Evolutionary conservation across 108 stramenopile genomes (phyloP).

Genomic region (Conticribra guillardii): DNA sequence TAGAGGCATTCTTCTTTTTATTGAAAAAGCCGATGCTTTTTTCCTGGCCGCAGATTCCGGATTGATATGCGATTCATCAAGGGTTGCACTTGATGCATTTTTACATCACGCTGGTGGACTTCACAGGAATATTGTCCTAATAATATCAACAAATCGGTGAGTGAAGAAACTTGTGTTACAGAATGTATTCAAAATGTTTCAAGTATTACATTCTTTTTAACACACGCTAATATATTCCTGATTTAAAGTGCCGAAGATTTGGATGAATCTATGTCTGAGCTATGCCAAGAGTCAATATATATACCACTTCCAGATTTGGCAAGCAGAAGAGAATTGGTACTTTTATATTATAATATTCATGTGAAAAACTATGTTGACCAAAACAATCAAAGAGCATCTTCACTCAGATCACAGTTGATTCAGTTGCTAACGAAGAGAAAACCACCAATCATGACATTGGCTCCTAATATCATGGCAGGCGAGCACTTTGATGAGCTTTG

Average conservation of each 20-base stretch:
- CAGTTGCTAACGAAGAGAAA: constrained; percentile 19
- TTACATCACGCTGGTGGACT: constrained; percentile 83
- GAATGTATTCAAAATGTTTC: constrained; percentile 12
- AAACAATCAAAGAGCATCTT: constrained; percentile 24
- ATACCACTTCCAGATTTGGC: constrained; percentile 64
- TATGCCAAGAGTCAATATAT: constrained; percentile 75
- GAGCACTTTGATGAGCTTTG: constrained; percentile 40
- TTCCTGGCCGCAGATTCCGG: constrained; percentile 57
- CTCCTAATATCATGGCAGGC: constrained; percentile 48
- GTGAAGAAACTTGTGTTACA: not conserved
- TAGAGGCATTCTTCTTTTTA: constrained; percentile 77
- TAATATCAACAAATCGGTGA: constrained; percentile 77
- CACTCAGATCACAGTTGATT: constrained; percentile 14
- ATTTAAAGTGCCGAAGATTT: constrained; percentile 76
- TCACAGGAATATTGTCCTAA: constrained; percentile 77
- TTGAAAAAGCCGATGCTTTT: constrained; percentile 90
- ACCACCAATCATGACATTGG: constrained; percentile 36
- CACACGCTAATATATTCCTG: no score
- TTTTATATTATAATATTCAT: constrained; percentile 59
- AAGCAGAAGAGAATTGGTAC: constrained; percentile 55
- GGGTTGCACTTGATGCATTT: constrained; percentile 83
- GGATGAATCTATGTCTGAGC: constrained; percentile 79
- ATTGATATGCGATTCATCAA: constrained; percentile 52
- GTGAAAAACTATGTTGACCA: constrained; percentile 49
- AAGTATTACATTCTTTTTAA: no score